phyloP scores from a whole-genome alignment of 805 yeast species.

The Suhomyces sp. region DNA sequence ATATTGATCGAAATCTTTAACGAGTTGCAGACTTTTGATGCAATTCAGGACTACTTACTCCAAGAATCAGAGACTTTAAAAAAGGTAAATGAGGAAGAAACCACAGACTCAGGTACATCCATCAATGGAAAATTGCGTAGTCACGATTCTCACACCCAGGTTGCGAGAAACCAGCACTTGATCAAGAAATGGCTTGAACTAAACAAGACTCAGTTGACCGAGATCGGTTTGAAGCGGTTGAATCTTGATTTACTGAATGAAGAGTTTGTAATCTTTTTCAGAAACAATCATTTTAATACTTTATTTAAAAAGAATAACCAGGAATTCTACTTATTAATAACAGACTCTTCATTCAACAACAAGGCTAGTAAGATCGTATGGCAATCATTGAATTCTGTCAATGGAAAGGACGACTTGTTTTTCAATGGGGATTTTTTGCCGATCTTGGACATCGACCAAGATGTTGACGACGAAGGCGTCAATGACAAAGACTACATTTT shows the following conservation, averaged over 20 bases:
- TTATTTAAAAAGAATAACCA: conserved; percentile 49
- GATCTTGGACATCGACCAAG: conserved; percentile 25
- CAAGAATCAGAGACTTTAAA: conserved; percentile 10
- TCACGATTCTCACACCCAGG: conserved; percentile 2
- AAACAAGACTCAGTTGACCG: conserved; percentile 75
- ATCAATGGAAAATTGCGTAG: background rate
- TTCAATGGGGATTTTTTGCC: conserved; percentile 65
- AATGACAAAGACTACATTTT: conserved; percentile 26
- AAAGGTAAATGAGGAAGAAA: conserved; percentile 7
- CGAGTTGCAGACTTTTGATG: conserved; percentile 43
- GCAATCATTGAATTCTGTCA: conserved; percentile 69
- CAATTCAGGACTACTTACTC: conserved; percentile 56
- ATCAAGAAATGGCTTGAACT: conserved; percentile 45
- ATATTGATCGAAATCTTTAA: conserved; percentile 18
- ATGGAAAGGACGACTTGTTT: conserved; percentile 68
- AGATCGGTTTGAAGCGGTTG: conserved; percentile 55
- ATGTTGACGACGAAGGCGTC: conserved; percentile 4
- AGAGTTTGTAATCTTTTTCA: conserved; percentile 67
- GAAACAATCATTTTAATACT: conserved; percentile 88
- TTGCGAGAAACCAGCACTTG: conserved; percentile 13
- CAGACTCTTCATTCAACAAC: conserved; percentile 64
- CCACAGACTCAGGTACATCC: background rate
- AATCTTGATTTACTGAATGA: conserved; percentile 46
- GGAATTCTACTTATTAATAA: conserved; percentile 61
- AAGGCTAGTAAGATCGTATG: conserved; percentile 56